Conservation (phyloP, 2,329 filamentous ascomycete species). For the Fusarium annulatum region DNA sequence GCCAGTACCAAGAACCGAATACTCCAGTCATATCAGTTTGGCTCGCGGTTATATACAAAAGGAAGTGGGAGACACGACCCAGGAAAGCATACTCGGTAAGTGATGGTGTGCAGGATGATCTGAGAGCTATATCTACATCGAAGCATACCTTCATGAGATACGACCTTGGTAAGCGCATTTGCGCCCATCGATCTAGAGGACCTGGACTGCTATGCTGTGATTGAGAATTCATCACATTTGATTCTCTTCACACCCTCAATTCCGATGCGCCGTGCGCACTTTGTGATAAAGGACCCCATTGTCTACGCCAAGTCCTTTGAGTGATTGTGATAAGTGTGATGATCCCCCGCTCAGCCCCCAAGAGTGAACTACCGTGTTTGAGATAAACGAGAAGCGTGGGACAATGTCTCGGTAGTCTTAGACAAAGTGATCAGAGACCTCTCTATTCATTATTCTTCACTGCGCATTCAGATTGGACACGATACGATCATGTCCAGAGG, state of each 20-base stretch:
- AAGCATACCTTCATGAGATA: too few species aligned
- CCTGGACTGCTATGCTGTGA: background rate
- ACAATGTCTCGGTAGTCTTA: background rate
- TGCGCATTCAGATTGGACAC: background rate
- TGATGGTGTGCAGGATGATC: background rate
- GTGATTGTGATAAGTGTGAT: background rate
- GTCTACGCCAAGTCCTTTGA: too few species aligned
- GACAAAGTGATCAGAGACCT: background rate
- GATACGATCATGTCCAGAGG: background rate
- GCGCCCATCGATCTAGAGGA: background rate
- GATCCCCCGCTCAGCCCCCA: background rate
- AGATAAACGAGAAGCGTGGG: background rate
- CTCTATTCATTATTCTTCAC: background rate
- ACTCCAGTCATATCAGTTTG: background rate
- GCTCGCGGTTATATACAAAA: background rate
- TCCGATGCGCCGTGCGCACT: background rate
- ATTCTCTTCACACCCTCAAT: background rate
- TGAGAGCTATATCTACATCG: background rate
- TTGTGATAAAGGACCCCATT: background rate
- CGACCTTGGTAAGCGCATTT: background rate
- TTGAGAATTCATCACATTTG: background rate
- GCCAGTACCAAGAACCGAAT: background rate
- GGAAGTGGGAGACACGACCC: background rate
- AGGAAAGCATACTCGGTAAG: background rate
- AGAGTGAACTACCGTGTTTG: background rate